phyloP scores from a whole-genome alignment of 306 rosid genomes.

The Ormosia semicastrata region DNA sequence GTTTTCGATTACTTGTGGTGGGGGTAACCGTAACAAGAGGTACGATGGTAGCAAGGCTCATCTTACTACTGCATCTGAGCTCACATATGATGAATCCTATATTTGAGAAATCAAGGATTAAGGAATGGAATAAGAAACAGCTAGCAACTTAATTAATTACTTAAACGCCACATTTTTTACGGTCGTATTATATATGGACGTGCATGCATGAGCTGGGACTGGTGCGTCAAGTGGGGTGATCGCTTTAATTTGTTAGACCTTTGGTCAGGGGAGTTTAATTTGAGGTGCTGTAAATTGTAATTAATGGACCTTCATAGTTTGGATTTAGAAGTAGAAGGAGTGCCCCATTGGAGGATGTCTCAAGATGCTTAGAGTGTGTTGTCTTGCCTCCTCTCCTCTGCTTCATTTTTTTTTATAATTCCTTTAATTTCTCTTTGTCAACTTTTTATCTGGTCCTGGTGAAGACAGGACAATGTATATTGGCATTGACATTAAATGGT shows the following conservation, averaged over 20 bases:
- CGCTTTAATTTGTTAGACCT: no score
- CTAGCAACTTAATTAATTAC: neutral
- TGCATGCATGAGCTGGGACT: neutral
- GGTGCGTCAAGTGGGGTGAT: neutral
- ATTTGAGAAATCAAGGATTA: neutral
- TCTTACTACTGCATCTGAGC: conserved; percentile 40
- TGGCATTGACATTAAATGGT: neutral
- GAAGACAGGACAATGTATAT: conserved; percentile 11
- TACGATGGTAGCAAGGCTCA: conserved; percentile 13
- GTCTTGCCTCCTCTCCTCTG: neutral
- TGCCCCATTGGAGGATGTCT: neutral
- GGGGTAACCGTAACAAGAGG: conserved; percentile 49
- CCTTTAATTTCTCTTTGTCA: neutral
- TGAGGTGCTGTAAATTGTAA: neutral
- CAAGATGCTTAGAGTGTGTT: neutral
- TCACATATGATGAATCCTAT: conserved; percentile 49
- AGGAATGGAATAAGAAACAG: neutral
- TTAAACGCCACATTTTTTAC: neutral
- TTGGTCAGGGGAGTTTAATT: no score
- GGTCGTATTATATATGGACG: neutral
- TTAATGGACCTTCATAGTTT: conserved; percentile 5
- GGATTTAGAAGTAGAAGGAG: conserved; percentile 12
- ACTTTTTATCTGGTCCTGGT: neutral
- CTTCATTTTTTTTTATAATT: neutral
- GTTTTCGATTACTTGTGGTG: conserved; percentile 69